These are phyloP conservation scores for Fusarium sp. DNA, from an alignment of 2,329 filamentous ascomycete species.

Conservation along the genomic window DNA sequence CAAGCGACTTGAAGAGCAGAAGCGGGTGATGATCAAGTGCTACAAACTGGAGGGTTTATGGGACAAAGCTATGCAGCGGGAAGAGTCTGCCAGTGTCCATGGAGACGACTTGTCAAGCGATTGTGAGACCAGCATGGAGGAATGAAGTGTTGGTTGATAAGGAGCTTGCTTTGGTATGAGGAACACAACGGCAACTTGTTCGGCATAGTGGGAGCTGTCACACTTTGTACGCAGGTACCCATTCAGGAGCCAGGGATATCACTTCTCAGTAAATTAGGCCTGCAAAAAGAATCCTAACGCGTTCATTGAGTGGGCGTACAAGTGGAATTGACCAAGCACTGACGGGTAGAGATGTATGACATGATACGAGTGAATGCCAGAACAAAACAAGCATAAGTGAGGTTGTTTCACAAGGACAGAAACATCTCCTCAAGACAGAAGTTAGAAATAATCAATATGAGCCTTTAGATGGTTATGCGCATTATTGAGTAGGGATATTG, in stretches of 20 bases:
- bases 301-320: slow-evolving; percentile 1
- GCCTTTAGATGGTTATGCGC: neutral
- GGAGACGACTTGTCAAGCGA: slow-evolving; percentile 32
- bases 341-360: slow-evolving; percentile 12
- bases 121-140: slow-evolving; percentile 27
- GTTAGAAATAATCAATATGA: neutral
- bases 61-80: slow-evolving; percentile 27
- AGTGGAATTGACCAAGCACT: neutral
- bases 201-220: slow-evolving; percentile 8
- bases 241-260: neutral
- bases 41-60: slow-evolving; percentile 31
- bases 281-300: neutral
- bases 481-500: neutral
- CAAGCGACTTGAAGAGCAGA: slow-evolving; percentile 28
- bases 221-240: slow-evolving; percentile 30
- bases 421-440: neutral
- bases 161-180: neutral
- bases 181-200: neutral
- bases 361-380: slow-evolving; percentile 8
- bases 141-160: neutral
- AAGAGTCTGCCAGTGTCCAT: neutral
- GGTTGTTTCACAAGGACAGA: neutral
- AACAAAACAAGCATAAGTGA: slow-evolving; percentile 9
- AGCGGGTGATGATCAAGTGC: slow-evolving; percentile 33
- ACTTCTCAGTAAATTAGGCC: neutral